Conservation (phyloP, 129 eudicot species). For the Dittrichia graveolens region DNA sequence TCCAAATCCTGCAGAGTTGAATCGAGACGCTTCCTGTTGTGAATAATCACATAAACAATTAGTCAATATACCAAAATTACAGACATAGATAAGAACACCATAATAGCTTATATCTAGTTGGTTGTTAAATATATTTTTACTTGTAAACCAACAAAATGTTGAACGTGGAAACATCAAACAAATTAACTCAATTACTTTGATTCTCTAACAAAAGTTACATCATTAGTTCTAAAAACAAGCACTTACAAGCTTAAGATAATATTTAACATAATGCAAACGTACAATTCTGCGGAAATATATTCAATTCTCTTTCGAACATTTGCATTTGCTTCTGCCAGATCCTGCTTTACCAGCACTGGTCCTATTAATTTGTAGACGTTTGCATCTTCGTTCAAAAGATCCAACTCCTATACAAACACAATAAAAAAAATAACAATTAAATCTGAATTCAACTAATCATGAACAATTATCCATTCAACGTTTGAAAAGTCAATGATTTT, state of each 20-base stretch:
- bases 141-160: conserved; percentile 1
- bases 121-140: not conserved
- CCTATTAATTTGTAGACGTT: conserved; percentile 92
- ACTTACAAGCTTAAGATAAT: conserved; percentile 1
- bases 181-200: not conserved
- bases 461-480: not conserved
- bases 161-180: not conserved
- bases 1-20: conserved; percentile 80
- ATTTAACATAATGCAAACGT: conserved; percentile 27
- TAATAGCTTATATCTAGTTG: not conserved
- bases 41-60: conserved; percentile 9
- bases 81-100: not conserved
- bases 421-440: not conserved
- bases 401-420: conserved; percentile 59
- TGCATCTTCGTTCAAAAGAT: conserved; percentile 81
- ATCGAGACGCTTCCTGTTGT: conserved; percentile 82
- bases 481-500: too few relatives aligned
- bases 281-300: conserved; percentile 90
- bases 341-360: conserved; percentile 95
- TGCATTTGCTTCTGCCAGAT: conserved; percentile 91
- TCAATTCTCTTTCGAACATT: conserved; percentile 90
- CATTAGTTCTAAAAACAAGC: not conserved
- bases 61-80: not conserved
- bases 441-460: not conserved
- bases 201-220: conserved; percentile 4